Base-by-base conservation (phyloP, 2,329 filamentous ascomycete species). In the Cordyceps javanica region DNA sequence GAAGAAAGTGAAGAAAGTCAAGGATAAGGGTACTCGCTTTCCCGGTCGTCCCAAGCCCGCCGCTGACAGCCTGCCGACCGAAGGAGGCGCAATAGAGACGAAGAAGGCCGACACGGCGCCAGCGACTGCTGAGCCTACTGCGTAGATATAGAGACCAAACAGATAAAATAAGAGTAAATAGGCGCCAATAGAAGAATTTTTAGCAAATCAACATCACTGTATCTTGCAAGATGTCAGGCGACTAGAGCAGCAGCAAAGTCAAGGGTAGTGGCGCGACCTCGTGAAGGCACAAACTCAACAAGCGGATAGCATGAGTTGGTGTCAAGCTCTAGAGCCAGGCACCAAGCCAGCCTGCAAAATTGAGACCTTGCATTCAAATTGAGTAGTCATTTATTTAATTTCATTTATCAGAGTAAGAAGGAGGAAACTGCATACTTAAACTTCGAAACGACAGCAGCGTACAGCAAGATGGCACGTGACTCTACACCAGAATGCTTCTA, bases 1-100 rank as follows among this genome's bases (percentile, higher is more conserved):
- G 63, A 86, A 90, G 76, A 89, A 91, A 74, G 84, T 82, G 65
- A 88, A 89, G 78, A 90, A 90, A 75, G 77, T 79, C 60, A 94
- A 92, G 79, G 84, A 92, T 66, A 86, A 87, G 73, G 89, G 89
- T 1, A 81, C 82, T 1, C 79, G 82, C 60, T 81, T 86, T 68
- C 87, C 85, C 0, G 82, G 81, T 16, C 50, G 52, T 5, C 57
- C 57, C 34, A 58, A 58, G 56, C 55, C 41, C n/a, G 28, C 55
- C 16, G 46, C 46, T 23, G 55, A 52, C 16, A 39, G 44, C 19
- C 25, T 49, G 34, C 30, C 44, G 25, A 19, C 42, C 19, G 45
- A 34, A 3, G 51, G 25, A 19, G 42, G 25, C n/a, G 50, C 49
- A 3, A 9, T 36, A 10, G 50, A 49, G 21, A 49, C 38, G 16